Evolutionary conservation across 2,329 filamentous ascomycete genomes (phyloP).

Genomic region (Aspergillus glaucus): DNA sequence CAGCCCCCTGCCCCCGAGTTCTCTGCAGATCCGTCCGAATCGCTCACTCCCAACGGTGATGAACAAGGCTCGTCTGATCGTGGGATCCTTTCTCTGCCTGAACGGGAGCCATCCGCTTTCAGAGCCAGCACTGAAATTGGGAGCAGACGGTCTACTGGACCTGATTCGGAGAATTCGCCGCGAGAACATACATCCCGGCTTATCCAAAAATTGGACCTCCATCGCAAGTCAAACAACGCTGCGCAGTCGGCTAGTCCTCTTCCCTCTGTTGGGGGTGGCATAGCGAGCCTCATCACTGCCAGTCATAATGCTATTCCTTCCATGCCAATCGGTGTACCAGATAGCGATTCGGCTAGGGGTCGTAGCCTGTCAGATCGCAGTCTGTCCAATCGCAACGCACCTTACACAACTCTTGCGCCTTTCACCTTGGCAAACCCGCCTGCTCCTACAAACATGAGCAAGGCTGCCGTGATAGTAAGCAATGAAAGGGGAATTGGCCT

Average conservation of each 20-base stretch:
- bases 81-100: conserved; percentile 59
- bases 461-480: conserved; percentile 72
- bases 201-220: conserved; percentile 86
- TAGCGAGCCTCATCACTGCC: conserved; percentile 78
- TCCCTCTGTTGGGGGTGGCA: conserved; percentile 53
- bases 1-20: conserved; percentile 85
- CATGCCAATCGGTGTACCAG: conserved; percentile 32
- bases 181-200: conserved; percentile 75
- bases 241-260: conserved; percentile 42
- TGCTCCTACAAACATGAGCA: conserved; percentile 77
- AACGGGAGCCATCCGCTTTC: conserved; percentile 50
- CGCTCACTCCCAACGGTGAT: conserved; percentile 52
- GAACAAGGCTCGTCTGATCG: conserved; percentile 55
- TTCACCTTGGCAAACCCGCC: conserved; percentile 77
- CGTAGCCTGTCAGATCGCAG: conserved; percentile 27
- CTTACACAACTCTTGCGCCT: conserved; percentile 66
- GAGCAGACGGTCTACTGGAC: conserved; percentile 43
- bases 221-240: conserved; percentile 65
- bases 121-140: conserved; percentile 66
- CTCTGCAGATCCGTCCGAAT: conserved; percentile 69
- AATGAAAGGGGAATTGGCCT: conserved; percentile 65
- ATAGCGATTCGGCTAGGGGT: conserved; percentile 30
- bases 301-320: conserved; percentile 69
- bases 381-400: conserved; percentile 37
- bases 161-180: conserved; percentile 58